phyloP scores from a whole-genome alignment of 306 rosid species.

The Pterocarpus macrocarpus region DNA sequence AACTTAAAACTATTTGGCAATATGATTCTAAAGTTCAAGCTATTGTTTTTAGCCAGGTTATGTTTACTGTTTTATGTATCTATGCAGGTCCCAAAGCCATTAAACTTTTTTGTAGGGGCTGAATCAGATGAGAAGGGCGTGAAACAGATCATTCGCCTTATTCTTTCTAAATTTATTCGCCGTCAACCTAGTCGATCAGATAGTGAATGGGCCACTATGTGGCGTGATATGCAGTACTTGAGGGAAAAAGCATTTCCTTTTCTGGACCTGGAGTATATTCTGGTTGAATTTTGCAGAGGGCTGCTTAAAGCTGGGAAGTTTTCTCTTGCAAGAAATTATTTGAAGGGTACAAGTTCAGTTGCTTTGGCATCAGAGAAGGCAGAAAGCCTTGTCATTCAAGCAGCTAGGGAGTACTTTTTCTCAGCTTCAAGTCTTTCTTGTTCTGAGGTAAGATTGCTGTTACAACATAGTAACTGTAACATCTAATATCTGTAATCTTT shows the following conservation, averaged over 20 bases:
- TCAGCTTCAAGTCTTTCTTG: constrained; percentile 95
- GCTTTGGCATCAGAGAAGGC: constrained; percentile 90
- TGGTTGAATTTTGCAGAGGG: constrained; percentile 95
- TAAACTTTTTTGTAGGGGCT: constrained; percentile 79
- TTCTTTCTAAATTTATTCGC: constrained; percentile 90
- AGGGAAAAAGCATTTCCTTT: constrained; percentile 93
- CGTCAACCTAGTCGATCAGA: constrained; percentile 91
- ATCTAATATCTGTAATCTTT: constrained; percentile 30
- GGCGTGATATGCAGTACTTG: constrained; percentile 94
- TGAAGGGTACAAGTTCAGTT: constrained; percentile 96
- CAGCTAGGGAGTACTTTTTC: constrained; percentile 96
- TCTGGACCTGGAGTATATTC: constrained; percentile 86
- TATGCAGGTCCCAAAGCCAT: constrained; percentile 92
- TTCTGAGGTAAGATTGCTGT: constrained; percentile 84
- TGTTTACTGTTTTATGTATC: constrained; percentile 40
- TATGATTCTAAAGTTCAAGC: constrained; percentile 35
- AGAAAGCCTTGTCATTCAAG: constrained; percentile 96
- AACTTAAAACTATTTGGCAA: constrained; percentile 14
- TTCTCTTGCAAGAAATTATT: constrained; percentile 94
- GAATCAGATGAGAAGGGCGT: constrained; percentile 86
- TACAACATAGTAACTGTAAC: constrained; percentile 24
- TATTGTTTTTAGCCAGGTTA: constrained; percentile 38
- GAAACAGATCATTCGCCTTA: constrained; percentile 96
- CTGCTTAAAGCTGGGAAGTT: constrained; percentile 97
- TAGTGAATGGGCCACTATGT: constrained; percentile 97